Base-by-base conservation (phyloP, 108 stramenopile species). In the Pseudonitzschia delicatissima region DNA sequence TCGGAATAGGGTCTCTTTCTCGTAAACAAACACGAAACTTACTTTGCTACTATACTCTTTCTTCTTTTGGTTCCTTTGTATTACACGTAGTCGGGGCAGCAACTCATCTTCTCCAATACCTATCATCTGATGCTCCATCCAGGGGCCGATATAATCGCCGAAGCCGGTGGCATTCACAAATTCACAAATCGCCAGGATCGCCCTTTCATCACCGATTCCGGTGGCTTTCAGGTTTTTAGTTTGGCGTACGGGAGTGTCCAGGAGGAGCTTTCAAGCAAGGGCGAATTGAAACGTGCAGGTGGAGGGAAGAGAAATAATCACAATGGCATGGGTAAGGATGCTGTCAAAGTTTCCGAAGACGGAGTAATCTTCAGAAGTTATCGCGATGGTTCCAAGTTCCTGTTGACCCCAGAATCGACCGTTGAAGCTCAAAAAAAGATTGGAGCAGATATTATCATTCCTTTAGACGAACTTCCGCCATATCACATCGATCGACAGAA, bases 401-500 rank as follows among this genome's bases (percentile, higher is more conserved):
- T 85, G 18, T 53, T 97, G 12, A 96, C 96, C 13, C 96, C 96
- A 3, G 96, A 97, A 71, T 82, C 77, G 20, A 92, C 93, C 1
- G 93, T 97, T 0, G 75, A 79, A 45, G 91, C 93, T 18, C 96
- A 97, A 55, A 97, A 97, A 62, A 74, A 84, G 15, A 81, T 93
- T 61, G 94, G 93, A 20, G 91, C 93, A 23, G 96, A 97, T 68
- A 95, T 97, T 55, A 97, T 97, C 68, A 97, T 97, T 29, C 96
- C 95, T 0, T 68, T 97, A 33, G 96, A 97, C 72, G 93, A 97
- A 57, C 59, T 97, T 7, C 92, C 93, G 18, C 93, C 93, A 5
- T 96, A 95, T 68, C 88, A 95, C 64, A 87, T 91, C 42, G 87
- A 85, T 74, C 76, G 74, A 15, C 48, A 72, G 2, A 60, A 62